phyloP scores from a whole-genome alignment of 1,139 yeast genomes.

The Protomyces pachydermus region DNA sequence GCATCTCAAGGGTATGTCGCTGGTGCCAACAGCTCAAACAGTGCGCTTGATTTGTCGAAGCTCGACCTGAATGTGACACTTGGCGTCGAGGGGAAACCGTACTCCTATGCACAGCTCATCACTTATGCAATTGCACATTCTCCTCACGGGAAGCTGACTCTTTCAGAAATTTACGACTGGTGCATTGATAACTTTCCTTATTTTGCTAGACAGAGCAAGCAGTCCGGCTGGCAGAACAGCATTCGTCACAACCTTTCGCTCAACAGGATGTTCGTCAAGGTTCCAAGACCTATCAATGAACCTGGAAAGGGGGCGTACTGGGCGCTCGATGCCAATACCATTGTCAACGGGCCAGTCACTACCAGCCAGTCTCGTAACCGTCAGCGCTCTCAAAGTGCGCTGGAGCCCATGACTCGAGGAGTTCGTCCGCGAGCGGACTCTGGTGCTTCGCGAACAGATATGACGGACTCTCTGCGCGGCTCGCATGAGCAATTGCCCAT shows the following conservation, averaged over 20 bases:
- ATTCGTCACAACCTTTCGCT: conserved; percentile 82
- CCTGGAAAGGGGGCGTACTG: conserved; percentile 78
- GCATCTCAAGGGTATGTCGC: neutral
- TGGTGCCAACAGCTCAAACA: conserved; percentile 10
- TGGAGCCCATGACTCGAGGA: conserved; percentile 4
- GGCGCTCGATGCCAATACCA: conserved; percentile 56
- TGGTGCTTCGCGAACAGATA: neutral
- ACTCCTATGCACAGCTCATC: conserved; percentile 26
- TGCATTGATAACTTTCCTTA: conserved; percentile 85
- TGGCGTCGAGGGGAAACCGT: conserved; percentile 25
- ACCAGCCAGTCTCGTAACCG: conserved; percentile 20
- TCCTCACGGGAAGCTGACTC: conserved; percentile 58
- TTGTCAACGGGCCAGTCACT: conserved; percentile 11
- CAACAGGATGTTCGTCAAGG: conserved; percentile 75
- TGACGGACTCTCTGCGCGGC: neutral
- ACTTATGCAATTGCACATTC: conserved; percentile 23
- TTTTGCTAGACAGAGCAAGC: conserved; percentile 66
- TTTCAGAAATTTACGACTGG: conserved; percentile 79
- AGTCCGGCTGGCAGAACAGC: conserved; percentile 96
- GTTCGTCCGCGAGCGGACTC: neutral
- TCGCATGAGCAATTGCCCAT: neutral
- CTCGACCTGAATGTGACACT: conserved; percentile 17
- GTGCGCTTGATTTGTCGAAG: conserved; percentile 12
- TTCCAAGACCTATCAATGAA: conserved; percentile 54
- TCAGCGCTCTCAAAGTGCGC: conserved; percentile 22